Evolutionary conservation across 1,139 yeast species (phyloP).

Genomic region (Scheffersomyces lignicola): DNA sequence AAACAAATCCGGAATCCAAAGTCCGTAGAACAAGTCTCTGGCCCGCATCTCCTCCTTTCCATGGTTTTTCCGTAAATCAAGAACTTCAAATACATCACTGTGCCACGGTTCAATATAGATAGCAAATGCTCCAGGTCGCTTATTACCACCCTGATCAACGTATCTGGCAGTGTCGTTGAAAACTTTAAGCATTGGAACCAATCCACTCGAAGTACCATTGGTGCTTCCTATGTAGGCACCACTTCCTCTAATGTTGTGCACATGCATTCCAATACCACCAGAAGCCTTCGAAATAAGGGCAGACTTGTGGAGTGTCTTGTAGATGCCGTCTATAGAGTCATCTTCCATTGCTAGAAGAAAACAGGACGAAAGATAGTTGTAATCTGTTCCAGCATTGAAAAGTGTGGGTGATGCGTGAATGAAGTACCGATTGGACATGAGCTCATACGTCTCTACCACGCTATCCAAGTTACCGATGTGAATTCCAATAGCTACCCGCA

Average conservation of each 20-base stretch:
- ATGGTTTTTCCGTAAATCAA: constrained; percentile 54
- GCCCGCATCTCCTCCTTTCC: constrained; percentile 60
- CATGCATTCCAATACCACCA: constrained; percentile 61
- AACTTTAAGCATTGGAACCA: constrained; percentile 59
- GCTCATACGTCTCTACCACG: constrained; percentile 48
- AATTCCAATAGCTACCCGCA: constrained; percentile 56
- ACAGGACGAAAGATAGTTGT: constrained; percentile 52
- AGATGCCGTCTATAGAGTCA: constrained; percentile 60
- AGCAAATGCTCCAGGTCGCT: constrained; percentile 66
- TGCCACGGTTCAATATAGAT: constrained; percentile 65
- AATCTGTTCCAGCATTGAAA: constrained; percentile 54
- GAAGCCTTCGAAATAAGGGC: constrained; percentile 60
- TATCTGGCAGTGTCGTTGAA: constrained; percentile 61
- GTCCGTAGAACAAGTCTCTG: constrained; percentile 55
- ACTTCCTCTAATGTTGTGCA: constrained; percentile 51
- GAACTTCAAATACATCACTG: constrained; percentile 52
- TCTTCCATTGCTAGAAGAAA: constrained; percentile 58
- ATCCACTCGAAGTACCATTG: constrained; percentile 56
- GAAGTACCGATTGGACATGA: constrained; percentile 52
- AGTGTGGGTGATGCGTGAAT: constrained; percentile 59
- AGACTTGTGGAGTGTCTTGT: constrained; percentile 52
- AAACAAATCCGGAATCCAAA: constrained; percentile 62
- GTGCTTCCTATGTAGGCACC: constrained; percentile 55
- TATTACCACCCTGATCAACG: constrained; percentile 65
- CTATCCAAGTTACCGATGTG: constrained; percentile 40